phyloP scores from a whole-genome alignment of 1,284 basidiomycete genomes.

The Microbotryum violaceum region DNA sequence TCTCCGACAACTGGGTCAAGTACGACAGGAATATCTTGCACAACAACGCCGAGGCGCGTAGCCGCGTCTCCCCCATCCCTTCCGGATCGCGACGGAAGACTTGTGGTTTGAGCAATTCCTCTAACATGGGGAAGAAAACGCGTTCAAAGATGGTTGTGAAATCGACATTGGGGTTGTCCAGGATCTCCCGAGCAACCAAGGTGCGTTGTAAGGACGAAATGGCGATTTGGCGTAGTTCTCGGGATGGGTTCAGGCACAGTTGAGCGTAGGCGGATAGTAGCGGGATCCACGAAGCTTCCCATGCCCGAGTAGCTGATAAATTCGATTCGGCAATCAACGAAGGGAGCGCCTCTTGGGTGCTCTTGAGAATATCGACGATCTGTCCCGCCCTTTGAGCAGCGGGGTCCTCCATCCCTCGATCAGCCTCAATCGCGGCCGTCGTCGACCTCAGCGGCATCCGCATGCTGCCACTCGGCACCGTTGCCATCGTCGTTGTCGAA shows the following conservation, averaged over 20 bases:
- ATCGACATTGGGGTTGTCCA: conserved; percentile 53
- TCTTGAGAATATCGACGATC: conserved; percentile 65
- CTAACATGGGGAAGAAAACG: conserved; percentile 84
- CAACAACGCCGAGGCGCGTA: conserved; percentile 75
- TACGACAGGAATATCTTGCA: conserved; percentile 96
- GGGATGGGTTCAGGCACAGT: conserved; percentile 76
- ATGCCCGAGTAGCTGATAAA: conserved; percentile 46
- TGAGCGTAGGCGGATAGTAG: conserved; percentile 67
- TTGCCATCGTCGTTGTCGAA: conserved; percentile 43
- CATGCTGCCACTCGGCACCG: neutral
- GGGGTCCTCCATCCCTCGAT: conserved; percentile 47
- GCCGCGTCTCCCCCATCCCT: conserved; percentile 81
- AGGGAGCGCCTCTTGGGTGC: conserved; percentile 33
- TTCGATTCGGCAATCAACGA: conserved; percentile 31
- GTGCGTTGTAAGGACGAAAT: conserved; percentile 80
- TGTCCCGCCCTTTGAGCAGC: conserved; percentile 69
- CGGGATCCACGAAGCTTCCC: conserved; percentile 73
- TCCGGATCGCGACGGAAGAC: conserved; percentile 69
- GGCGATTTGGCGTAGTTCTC: conserved; percentile 76
- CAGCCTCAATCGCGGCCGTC: conserved; percentile 9
- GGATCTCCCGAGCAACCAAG: conserved; percentile 68
- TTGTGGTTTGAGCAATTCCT: conserved; percentile 82
- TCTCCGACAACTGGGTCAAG: conserved; percentile 62
- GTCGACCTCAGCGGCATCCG: conserved; percentile 5
- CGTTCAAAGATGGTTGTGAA: conserved; percentile 79